Base-by-base conservation (phyloP, 2,329 filamentous ascomycete genomes). In the Sarocladium brachiariae region DNA sequence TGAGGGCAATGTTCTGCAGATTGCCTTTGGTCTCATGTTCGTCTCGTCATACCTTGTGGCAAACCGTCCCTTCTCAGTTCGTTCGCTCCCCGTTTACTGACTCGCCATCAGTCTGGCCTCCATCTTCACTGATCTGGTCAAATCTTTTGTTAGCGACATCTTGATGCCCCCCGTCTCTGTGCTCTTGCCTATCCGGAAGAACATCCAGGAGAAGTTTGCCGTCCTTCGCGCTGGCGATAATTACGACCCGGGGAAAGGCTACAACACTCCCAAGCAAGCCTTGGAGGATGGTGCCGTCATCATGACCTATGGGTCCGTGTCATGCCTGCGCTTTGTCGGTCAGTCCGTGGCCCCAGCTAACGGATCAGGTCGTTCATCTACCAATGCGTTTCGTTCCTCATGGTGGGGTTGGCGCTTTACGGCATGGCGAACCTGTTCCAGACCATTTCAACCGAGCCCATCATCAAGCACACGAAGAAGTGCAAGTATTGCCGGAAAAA, bases 21-120 rank as follows among this genome's bases (percentile, higher is more conserved):
- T 89, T 53, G 86, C 86, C 14, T 82, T 89, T 57, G 86, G 85
- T 57, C 70, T 89, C 56, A 89, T 89, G 84, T 87, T 61, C 63
- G 73, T 66, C 2, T 45, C n/a, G 34, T n/a, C 24, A 10, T 10
- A 9, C 21, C 37, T 21, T 23, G n/a, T 8, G 9, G 7, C n/a
- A 18, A n/a, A n/a, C 27, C 27, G 27, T 30, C 27, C 27, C 7
- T 30, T 31, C 27, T n/a, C 27, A 8, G 8, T 31, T 37, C 34
- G 16, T n/a, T n/a, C n/a, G n/a, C n/a, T n/a, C n/a, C n/a, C n/a
- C n/a, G n/a, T n/a, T n/a, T 41, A 10, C 39, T 45, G 19, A 38
- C 34, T 16, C 11, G 13, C 13, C 7, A 16, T 51, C 51, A 86
- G 83, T 56, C 75, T 89, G 50, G 86, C 85, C 11, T 76, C 82